Evolutionary conservation across 768 basidiomycete genomes (phyloP).

Genomic region (Hypholoma sublateritium): DNA sequence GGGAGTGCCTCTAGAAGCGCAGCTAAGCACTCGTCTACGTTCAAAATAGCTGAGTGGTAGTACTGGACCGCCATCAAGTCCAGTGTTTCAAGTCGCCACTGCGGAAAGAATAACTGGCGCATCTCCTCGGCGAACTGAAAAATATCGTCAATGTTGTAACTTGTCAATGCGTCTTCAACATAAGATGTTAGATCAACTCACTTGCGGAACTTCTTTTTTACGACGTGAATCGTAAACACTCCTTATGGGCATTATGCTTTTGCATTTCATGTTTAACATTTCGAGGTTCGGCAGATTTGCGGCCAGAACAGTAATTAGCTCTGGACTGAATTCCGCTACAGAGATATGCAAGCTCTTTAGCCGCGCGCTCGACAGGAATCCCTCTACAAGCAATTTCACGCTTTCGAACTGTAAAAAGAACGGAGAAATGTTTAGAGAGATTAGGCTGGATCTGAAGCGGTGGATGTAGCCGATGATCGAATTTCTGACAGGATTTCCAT

Average conservation of each 20-base stretch:
- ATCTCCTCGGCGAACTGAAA: background rate
- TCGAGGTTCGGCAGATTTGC: background rate
- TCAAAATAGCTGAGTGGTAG: background rate
- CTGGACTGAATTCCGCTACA: background rate
- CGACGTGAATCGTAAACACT: background rate
- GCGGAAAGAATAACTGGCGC: background rate
- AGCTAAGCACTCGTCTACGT: background rate
- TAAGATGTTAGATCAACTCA: background rate
- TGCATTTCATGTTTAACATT: background rate
- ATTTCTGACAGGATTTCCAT: too few species aligned
- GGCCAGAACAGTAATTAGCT: background rate
- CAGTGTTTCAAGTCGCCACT: constrained; percentile 2
- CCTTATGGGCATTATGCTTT: background rate
- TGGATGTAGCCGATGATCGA: background rate
- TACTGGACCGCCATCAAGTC: background rate
- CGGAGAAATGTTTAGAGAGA: background rate
- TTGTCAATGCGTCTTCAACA: background rate
- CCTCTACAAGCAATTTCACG: background rate
- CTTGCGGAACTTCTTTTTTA: background rate
- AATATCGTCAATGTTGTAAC: background rate
- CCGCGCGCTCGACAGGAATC: background rate
- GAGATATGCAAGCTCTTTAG: background rate
- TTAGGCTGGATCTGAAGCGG: background rate
- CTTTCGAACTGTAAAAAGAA: background rate
- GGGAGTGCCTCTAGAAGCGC: constrained; percentile 1